Percentiles rank a stretch among this genome's conserved stretches.
phyloP scores from a whole-genome alignment of 148 eudicot genomes.

The Camellia japonica region DNA sequence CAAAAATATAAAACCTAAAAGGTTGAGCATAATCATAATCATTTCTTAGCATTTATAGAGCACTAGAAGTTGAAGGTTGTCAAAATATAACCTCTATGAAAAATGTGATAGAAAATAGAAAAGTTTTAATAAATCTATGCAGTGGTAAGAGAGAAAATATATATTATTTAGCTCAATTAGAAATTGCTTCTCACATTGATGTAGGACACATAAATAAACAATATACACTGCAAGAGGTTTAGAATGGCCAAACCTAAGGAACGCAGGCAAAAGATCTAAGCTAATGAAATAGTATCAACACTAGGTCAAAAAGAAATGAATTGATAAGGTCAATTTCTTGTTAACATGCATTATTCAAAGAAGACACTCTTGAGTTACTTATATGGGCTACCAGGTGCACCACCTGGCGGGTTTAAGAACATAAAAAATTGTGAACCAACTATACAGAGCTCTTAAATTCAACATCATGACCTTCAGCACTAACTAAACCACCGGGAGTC shows the following conservation, averaged over 20 bases:
- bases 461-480: constrained; percentile 1
- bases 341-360: neutral
- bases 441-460: neutral
- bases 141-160: neutral
- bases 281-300: neutral
- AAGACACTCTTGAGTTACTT: neutral
- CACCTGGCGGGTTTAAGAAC: neutral
- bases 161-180: neutral
- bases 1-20: too few species aligned
- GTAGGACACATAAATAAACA: neutral
- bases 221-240: neutral
- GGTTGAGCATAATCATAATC: too few species aligned
- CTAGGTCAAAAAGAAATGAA: neutral
- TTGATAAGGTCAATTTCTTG: neutral
- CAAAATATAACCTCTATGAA: neutral
- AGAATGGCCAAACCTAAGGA: neutral
- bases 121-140: neutral
- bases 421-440: neutral
- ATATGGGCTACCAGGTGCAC: neutral
- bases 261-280: neutral
- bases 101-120: neutral
- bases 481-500: neutral
- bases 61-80: neutral
- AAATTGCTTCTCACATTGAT: neutral
- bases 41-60: neutral